phyloP scores from a whole-genome alignment of 305 asterid species.

The Lippia alba region DNA sequence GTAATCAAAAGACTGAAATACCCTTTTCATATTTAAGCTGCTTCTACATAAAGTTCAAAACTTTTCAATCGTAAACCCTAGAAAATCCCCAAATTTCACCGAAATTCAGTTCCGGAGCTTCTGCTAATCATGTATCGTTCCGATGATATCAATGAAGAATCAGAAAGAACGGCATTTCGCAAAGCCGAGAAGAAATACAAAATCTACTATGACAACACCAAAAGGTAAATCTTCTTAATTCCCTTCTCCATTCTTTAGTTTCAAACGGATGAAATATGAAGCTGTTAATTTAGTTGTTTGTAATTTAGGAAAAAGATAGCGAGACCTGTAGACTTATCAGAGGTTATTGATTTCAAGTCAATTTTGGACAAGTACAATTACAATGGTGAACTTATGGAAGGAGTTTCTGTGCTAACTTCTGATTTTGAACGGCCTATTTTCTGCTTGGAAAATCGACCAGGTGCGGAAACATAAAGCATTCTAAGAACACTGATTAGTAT shows the following conservation, averaged over 20 bases:
- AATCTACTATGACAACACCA: conserved; percentile 71
- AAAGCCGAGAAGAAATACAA: conserved; percentile 93
- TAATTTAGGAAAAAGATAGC: conserved; percentile 65
- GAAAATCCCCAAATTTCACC: neutral
- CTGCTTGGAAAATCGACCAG: conserved; percentile 82
- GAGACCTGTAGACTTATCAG: conserved; percentile 85
- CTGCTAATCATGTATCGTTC: conserved; percentile 64
- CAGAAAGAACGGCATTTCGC: conserved; percentile 88
- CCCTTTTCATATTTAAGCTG: neutral
- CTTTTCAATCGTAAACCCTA: neutral
- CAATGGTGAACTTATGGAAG: conserved; percentile 58
- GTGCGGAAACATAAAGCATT: conserved; percentile 47
- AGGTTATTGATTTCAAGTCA: conserved; percentile 83
- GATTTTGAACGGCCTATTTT: conserved; percentile 63
- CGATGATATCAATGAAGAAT: conserved; percentile 53
- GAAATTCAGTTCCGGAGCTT: neutral
- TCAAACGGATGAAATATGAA: neutral
- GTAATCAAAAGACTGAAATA: conserved; percentile 3
- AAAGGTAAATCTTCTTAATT: conserved; percentile 49
- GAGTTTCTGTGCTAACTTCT: conserved; percentile 53
- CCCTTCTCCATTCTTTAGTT: neutral
- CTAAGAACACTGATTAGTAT: neutral
- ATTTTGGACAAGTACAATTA: conserved; percentile 58
- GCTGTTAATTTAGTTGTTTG: neutral
- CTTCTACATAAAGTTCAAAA: too few relatives aligned